Base-by-base conservation (phyloP, 495 filamentous ascomycete genomes). In the Talaromyces nanjingensis region DNA sequence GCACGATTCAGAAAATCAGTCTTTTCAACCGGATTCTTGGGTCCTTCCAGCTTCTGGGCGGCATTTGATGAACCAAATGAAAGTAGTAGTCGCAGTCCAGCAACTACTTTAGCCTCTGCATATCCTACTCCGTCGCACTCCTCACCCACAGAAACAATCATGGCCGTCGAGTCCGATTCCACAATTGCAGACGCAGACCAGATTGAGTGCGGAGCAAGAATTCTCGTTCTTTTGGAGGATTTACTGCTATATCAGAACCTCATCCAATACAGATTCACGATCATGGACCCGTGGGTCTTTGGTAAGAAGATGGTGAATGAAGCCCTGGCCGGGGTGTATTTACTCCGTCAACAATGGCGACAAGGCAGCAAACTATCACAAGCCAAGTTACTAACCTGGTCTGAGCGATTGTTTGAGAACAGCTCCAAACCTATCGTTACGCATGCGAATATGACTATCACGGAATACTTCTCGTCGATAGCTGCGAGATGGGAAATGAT, bases 401-500 rank as follows among this genome's bases (percentile, higher is more conserved):
- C 60, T 8, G 27, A 49, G n/a, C n/a, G 45, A 33, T 14, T 62
- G 42, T 62, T 62, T 53, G 42, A 53, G 9, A 62, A 62, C 20
- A 62, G 27, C 29, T 8, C 60, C 7, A 33, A 62, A 3, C 60
- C 42, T n/a, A 53, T 62, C 22, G 27, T 20, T 18, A 62, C 60
- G 5, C 42, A 53, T 25, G 20, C 24, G 54, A 31, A 14, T 27
- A 62, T 53, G 60, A 54, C 45, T 11, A 47, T 29, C 3, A 52
- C 42, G 8, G 42, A 62, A 52, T 62, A 62, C 29, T 62, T 62
- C 27, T 16, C 45, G 22, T 54, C 60, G 12, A 37, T 53, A 53
- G 60, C 60, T 4, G 45, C 45, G 18, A 45, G 54, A 54, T 65
- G 63, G 63, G 63, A 65, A 34, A 31, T 33, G 29, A 65, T 65